These are phyloP conservation scores for Fusarium devonianum DNA, from an alignment of 2,329 filamentous ascomycete species.

Conservation along the genomic window DNA sequence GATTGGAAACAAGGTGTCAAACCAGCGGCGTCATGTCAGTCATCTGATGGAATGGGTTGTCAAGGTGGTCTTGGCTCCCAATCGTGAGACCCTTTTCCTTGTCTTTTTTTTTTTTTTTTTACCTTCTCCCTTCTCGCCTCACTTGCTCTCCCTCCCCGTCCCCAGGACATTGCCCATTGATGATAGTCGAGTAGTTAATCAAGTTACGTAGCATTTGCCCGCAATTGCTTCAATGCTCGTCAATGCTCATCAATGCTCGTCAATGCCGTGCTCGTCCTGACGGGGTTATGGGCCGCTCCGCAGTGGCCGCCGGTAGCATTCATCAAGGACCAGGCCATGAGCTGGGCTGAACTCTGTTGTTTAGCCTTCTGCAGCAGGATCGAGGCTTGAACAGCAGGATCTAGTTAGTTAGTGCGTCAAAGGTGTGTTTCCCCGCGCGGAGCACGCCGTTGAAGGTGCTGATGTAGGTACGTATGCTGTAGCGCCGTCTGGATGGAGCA, in stretches of 20 bases:
- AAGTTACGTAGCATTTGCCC: too few species aligned
- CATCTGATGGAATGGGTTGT: conserved; percentile 25
- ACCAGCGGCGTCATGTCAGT: conserved; percentile 21
- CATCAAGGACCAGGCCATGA: conserved; percentile 19
- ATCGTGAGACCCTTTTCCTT: not conserved
- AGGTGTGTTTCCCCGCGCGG: conserved; percentile 17
- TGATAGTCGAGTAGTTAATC: too few species aligned
- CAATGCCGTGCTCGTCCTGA: conserved; percentile 2
- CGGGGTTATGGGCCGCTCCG: too few species aligned
- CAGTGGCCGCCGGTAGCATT: too few species aligned
- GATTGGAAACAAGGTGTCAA: conserved; percentile 11
- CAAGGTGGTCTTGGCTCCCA: conserved; percentile 7
- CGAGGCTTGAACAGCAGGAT: conserved; percentile 27
- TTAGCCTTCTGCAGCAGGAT: conserved; percentile 28
- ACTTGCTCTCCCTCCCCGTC: conserved; percentile 12
- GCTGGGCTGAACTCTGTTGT: conserved; percentile 35
- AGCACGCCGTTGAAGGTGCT: conserved; percentile 23
- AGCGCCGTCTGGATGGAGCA: conserved; percentile 8
- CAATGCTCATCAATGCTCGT: conserved; percentile 10
- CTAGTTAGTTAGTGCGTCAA: conserved; percentile 6
- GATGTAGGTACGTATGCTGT: not conserved
- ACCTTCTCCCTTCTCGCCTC: not conserved
- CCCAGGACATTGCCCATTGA: too few species aligned
- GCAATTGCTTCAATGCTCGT: conserved; percentile 1
- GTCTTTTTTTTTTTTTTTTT: not conserved